Base-by-base conservation (phyloP, 2,329 filamentous ascomycete genomes). In the Dothistroma septosporum region DNA sequence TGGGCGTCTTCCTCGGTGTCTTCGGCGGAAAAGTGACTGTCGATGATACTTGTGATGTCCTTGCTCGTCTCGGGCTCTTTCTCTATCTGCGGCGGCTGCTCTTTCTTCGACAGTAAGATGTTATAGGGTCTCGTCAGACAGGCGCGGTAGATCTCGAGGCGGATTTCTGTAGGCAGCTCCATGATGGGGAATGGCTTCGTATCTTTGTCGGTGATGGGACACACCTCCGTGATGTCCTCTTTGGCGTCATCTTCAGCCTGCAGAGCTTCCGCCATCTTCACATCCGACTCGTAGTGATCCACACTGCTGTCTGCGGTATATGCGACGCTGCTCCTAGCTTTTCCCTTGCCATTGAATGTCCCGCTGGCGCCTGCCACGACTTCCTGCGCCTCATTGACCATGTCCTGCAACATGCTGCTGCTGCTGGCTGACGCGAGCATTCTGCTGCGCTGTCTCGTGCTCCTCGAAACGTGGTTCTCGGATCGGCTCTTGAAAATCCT, bases 121-220 rank as follows among this genome's bases (percentile, higher is more conserved):
- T 70, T 68, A 62, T 69, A 73, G 2, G 71, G 71, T 28, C 72
- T 60, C 11, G 70, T 73, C 57, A 73, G 56, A 54, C 71, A 73
- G 24, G 69, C 70, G 58, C 76, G 72, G 66, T 80, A 80, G 59
- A 80, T 76, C 60, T 76, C 72, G 21, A 79, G 67, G 19, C 78
- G 73, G n/a, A 80, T 72, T 64, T 80, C 78, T n/a, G 77, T 73
- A 2, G 78, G 77, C n/a, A 79, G 69, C 12, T 73, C 65, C 73
- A 78, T 76, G 62, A 79, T 74, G 0, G 71, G 73, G 62, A 79
- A 72, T 1, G 64, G 62, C 32, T 62, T 65, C 33, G 58, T 58
- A 55, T 69, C 61, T 57, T 64, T 64, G 57, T 68, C 67, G 28
- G 46, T 61, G 60, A 68, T 62, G 16, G 66, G 62, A 55, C 67